phyloP scores from a whole-genome alignment of 2,329 filamentous ascomycete species.

The Parasarocladium wereldwijsianum region DNA sequence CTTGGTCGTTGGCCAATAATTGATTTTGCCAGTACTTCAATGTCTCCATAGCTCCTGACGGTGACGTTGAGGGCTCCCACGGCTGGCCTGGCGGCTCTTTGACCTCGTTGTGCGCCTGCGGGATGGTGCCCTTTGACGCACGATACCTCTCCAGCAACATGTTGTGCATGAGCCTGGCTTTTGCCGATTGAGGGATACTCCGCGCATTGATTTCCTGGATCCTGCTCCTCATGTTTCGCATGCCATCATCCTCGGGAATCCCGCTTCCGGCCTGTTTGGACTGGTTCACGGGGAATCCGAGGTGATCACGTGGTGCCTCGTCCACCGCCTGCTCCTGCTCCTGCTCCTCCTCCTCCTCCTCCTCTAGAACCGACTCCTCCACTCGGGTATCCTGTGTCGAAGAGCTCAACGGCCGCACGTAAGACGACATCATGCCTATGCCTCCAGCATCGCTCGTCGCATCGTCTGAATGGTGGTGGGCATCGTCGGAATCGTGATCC shows the following conservation, averaged over 20 bases:
- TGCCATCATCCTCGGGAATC: conserved; percentile 68
- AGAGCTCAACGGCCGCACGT: conserved; percentile 15
- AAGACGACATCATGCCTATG: conserved; percentile 8
- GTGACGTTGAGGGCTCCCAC: conserved; percentile 25
- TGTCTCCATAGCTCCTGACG: conserved; percentile 19
- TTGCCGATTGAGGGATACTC: conserved; percentile 43
- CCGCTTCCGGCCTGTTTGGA: conserved; percentile 13
- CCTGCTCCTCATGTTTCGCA: conserved; percentile 48
- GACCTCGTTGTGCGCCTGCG: conserved; percentile 8
- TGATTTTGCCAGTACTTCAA: conserved; percentile 44
- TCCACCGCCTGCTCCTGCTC: conserved; percentile 8
- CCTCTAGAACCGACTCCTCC: no score
- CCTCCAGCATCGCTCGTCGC: conserved; percentile 9
- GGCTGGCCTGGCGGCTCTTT: conserved; percentile 11
- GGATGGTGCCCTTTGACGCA: conserved; percentile 14
- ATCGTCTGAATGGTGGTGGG: background rate
- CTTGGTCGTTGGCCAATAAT: conserved; percentile 20
- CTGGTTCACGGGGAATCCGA: conserved; percentile 17
- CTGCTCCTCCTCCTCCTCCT: no score
- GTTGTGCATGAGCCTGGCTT: conserved; percentile 57
- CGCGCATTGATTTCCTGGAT: conserved; percentile 55
- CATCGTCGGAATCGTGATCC: conserved; percentile 6
- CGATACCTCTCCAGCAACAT: conserved; percentile 55
- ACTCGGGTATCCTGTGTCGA: conserved; percentile 20
- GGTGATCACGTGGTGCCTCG: conserved; percentile 15